These are phyloP conservation scores for Tardiomyces depauwii DNA, from an alignment of 1,139 yeast species.

Conservation along the genomic window DNA sequence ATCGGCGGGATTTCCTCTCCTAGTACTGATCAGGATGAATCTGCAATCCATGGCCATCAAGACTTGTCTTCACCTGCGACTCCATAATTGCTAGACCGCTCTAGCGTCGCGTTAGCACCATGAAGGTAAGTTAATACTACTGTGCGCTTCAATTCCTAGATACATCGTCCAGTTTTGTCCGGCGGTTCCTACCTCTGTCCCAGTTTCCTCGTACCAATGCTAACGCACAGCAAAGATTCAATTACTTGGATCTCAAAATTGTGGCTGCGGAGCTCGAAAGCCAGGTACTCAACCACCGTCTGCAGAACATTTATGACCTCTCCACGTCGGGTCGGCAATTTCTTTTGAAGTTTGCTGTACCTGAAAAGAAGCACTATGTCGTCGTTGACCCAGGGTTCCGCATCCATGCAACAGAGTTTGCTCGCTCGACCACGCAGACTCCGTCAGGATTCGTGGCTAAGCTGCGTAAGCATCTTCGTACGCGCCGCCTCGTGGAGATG, in stretches of 20 bases:
- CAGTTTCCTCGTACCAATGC: too few relatives aligned
- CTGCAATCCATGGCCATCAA: too few relatives aligned
- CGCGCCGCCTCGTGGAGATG: slow-evolving; percentile 63
- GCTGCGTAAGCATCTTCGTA: slow-evolving; percentile 73
- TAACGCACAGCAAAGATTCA: slow-evolving; percentile 58
- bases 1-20: too few relatives aligned
- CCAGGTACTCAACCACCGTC: slow-evolving; percentile 50
- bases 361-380: slow-evolving; percentile 67
- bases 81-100: too few relatives aligned
- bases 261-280: slow-evolving; percentile 53
- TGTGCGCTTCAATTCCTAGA: too few relatives aligned
- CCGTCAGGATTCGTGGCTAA: slow-evolving; percentile 84
- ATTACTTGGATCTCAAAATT: slow-evolving; percentile 71
- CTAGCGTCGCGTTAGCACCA: not conserved
- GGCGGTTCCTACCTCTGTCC: too few relatives aligned
- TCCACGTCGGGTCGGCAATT: slow-evolving; percentile 64
- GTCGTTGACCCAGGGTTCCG: slow-evolving; percentile 84
- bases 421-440: slow-evolving; percentile 65
- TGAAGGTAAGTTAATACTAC: not conserved
- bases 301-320: slow-evolving; percentile 79
- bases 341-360: slow-evolving; percentile 67
- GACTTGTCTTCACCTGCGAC: too few relatives aligned
- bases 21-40: too few relatives aligned
- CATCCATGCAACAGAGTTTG: slow-evolving; percentile 66
- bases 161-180: too few relatives aligned